phyloP scores from a whole-genome alignment of 169 alveolate species.

The Plasmodium cynomolgi region DNA sequence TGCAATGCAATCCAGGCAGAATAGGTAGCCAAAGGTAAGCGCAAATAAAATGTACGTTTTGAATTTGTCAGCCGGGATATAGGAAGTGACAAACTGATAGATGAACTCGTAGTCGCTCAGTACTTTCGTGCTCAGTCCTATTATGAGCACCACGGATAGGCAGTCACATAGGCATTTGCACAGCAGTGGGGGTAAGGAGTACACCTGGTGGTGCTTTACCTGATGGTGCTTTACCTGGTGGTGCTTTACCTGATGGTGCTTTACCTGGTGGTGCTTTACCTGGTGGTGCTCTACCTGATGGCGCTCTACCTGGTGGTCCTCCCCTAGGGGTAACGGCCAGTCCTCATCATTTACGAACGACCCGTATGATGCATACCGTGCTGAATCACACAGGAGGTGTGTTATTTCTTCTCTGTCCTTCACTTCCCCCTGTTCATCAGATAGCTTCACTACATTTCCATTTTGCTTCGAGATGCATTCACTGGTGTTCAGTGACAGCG shows the following conservation, averaged over 20 bases:
- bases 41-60: slow-evolving; percentile 15
- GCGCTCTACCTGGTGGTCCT: neutral
- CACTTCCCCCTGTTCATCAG: neutral
- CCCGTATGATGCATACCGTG: neutral
- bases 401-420: neutral
- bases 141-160: slow-evolving; percentile 19
- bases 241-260: too few relatives aligned
- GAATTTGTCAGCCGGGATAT: slow-evolving; percentile 8
- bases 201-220: neutral
- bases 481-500: neutral
- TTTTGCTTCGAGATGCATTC: neutral
- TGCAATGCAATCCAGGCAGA: neutral
- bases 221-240: neutral
- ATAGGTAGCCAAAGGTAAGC: slow-evolving; percentile 25
- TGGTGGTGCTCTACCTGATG: too few relatives aligned
- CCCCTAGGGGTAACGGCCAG: neutral
- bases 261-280: neutral
- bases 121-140: slow-evolving; percentile 12
- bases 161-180: slow-evolving; percentile 21
- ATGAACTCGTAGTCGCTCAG: neutral
- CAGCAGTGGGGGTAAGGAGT: neutral
- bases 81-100: neutral
- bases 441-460: neutral
- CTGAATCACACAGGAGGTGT: neutral
- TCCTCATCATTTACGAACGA: slow-evolving; percentile 15